These are phyloP conservation scores for Amanita phalloides DNA, from an alignment of 768 basidiomycete genomes.

Conservation along the genomic window DNA sequence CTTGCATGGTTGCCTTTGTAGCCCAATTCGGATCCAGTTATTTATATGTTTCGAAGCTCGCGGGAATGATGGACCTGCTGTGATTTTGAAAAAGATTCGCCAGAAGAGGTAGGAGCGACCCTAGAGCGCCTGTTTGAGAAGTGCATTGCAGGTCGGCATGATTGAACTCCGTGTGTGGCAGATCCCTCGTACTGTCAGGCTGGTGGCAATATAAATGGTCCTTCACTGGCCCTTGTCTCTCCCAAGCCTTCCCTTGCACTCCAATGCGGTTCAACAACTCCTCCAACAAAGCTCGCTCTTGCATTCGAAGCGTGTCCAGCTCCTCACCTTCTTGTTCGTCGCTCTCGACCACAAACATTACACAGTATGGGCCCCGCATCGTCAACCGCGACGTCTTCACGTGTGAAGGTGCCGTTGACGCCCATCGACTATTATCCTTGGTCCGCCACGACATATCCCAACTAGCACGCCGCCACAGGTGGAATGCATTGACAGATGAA, in stretches of 20 bases:
- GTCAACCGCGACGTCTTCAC: slow-evolving; percentile 7
- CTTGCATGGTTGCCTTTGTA: neutral
- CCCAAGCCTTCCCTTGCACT: neutral
- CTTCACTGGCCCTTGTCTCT: neutral
- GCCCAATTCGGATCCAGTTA: neutral
- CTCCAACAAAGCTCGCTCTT: neutral
- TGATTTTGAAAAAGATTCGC: neutral
- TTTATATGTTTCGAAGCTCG: neutral
- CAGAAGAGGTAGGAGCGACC: neutral
- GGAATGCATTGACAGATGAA: slow-evolving; percentile 9
- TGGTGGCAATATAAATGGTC: neutral
- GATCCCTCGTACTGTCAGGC: neutral
- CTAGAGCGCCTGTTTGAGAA: neutral
- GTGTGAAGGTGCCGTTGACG: slow-evolving; percentile 11
- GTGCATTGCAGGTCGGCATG: neutral
- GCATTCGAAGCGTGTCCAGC: slow-evolving; percentile 4
- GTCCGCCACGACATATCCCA: slow-evolving; percentile 9
- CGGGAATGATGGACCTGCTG: neutral
- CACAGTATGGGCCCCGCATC: slow-evolving; percentile 7
- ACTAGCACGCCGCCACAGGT: slow-evolving; percentile 4
- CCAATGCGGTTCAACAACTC: neutral
- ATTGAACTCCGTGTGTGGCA: slow-evolving; percentile 1
- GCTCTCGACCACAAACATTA: neutral
- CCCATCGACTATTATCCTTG: slow-evolving; percentile 6
- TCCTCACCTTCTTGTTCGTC: slow-evolving; percentile 1